phyloP scores from a whole-genome alignment of 1,284 basidiomycete genomes.

The Lentinus polychrous region DNA sequence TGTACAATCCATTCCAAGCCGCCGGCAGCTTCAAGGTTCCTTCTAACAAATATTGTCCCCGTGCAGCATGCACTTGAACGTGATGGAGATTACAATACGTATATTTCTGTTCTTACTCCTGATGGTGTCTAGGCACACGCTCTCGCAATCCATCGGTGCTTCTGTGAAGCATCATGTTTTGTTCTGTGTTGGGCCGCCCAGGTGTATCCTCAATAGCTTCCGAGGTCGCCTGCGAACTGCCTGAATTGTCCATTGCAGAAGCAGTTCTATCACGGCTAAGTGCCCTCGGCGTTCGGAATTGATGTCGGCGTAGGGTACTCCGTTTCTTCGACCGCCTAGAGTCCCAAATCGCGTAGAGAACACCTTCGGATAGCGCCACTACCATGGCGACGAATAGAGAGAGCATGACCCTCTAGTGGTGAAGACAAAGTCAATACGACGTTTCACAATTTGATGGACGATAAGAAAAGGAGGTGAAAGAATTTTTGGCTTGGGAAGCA shows the following conservation, averaged over 20 bases:
- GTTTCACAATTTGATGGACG: not conserved
- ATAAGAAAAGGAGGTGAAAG: not conserved
- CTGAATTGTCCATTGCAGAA: no score
- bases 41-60: no score
- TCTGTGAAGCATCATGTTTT: not conserved
- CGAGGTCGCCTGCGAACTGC: no score
- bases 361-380: constrained; percentile 60
- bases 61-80: no score
- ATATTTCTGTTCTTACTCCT: no score
- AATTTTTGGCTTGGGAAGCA: not conserved
- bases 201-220: no score
- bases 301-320: constrained; percentile 1
- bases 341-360: constrained; percentile 68
- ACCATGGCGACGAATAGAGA: constrained; percentile 51
- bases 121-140: no score
- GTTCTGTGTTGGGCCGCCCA: no score
- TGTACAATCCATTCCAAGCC: no score
- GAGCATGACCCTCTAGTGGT: constrained; percentile 50
- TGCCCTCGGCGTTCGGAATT: no score
- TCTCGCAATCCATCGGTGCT: not conserved
- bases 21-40: not conserved
- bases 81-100: no score
- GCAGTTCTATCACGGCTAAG: no score
- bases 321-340: constrained; percentile 29
- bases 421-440: not conserved